Conservation (phyloP, 805 yeast genomes). For the Ogataea paraovalis region DNA sequence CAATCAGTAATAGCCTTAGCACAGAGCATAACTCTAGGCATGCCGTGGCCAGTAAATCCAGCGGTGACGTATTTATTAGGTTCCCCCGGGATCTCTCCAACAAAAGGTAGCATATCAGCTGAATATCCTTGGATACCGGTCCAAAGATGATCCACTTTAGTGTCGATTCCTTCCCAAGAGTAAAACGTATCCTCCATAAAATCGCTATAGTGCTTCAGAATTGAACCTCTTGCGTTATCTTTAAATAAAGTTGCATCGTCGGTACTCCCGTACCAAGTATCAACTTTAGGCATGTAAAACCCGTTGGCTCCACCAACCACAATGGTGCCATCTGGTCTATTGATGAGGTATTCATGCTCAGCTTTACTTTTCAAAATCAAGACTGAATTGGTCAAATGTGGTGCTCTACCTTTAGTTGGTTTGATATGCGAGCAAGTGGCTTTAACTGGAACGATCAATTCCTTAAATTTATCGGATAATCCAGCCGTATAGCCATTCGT, state of each 20-base stretch:
- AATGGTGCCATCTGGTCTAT: conserved; percentile 35
- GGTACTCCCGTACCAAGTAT: conserved; percentile 20
- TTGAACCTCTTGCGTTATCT: conserved; percentile 3
- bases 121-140: conserved; percentile 47
- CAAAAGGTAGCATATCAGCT: conserved; percentile 37
- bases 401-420: conserved; percentile 21
- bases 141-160: conserved; percentile 34
- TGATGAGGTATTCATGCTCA: conserved; percentile 33
- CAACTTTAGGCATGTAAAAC: neutral
- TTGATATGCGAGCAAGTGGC: conserved; percentile 26
- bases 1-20: conserved; percentile 37
- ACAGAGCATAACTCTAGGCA: conserved; percentile 42
- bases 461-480: conserved; percentile 23
- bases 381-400: conserved; percentile 35
- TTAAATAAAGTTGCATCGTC: conserved; percentile 34
- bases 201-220: conserved; percentile 22
- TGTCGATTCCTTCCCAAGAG: conserved; percentile 30
- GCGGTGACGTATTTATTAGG: conserved; percentile 37
- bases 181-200: conserved; percentile 31
- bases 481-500: conserved; percentile 35
- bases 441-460: conserved; percentile 34
- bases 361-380: conserved; percentile 26
- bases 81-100: conserved; percentile 36
- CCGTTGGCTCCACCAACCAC: conserved; percentile 33
- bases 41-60: conserved; percentile 50